phyloP scores from a whole-genome alignment of 441 rosid species.

The Biscutella auriculata region DNA sequence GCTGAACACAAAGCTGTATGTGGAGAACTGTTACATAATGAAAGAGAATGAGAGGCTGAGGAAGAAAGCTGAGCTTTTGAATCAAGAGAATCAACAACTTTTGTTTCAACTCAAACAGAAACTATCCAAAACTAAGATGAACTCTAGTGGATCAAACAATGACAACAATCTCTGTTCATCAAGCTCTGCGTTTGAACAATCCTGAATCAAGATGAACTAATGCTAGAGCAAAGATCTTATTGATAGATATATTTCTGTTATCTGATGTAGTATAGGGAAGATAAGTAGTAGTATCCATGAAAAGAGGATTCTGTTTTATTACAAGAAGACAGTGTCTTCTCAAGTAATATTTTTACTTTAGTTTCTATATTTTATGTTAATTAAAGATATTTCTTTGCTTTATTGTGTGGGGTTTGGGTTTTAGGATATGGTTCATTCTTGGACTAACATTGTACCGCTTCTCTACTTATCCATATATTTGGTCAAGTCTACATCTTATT shows the following conservation, averaged over 20 bases:
- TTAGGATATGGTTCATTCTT: conserved; percentile 22
- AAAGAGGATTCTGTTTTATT: conserved; percentile 15
- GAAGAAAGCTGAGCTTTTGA: conserved; percentile 84
- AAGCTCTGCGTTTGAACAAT: conserved; percentile 17
- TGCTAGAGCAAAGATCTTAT: neutral
- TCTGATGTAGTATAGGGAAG: conserved; percentile 18
- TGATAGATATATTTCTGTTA: neutral
- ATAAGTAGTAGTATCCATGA: too few relatives aligned
- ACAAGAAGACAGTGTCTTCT: conserved; percentile 22
- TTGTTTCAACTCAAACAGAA: conserved; percentile 72
- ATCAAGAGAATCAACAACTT: conserved; percentile 88
- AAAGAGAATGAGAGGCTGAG: conserved; percentile 83
- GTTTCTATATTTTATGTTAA: conserved; percentile 21
- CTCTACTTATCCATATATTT: neutral
- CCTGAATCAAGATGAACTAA: too few relatives aligned
- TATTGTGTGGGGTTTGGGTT: conserved; percentile 15
- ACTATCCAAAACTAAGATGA: conserved; percentile 37
- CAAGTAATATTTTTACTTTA: conserved; percentile 15
- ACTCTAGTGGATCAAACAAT: conserved; percentile 26
- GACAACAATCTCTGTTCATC: conserved; percentile 14
- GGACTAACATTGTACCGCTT: conserved; percentile 19
- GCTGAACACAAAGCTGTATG: conserved; percentile 69
- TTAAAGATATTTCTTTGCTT: conserved; percentile 15
- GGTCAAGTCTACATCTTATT: conserved; percentile 10
- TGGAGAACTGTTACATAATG: conserved; percentile 76